phyloP scores from a whole-genome alignment of 225 moss, liverwort and hornwort genomes.

The Climacium dendroides region DNA sequence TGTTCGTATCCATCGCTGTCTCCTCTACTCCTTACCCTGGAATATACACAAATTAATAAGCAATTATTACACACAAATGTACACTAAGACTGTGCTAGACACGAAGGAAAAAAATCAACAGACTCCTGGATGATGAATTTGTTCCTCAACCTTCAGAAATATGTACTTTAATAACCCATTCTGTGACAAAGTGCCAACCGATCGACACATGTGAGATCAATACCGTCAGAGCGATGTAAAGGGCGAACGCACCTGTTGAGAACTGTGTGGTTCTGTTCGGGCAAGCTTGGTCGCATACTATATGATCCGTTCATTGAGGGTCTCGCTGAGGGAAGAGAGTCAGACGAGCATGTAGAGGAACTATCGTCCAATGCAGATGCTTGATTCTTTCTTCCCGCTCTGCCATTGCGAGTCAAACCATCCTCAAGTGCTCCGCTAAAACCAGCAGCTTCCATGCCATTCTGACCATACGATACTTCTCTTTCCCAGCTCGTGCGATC shows the following conservation, averaged over 20 bases:
- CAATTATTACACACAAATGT: neutral
- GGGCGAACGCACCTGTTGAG: conserved; percentile 43
- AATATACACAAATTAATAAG: neutral
- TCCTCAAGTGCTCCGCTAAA: conserved; percentile 88
- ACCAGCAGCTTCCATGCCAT: conserved; percentile 87
- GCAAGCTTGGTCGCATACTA: conserved; percentile 45
- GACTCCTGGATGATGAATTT: neutral
- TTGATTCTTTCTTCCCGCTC: conserved; percentile 68
- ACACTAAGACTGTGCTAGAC: neutral
- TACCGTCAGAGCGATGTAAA: neutral
- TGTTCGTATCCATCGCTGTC: conserved; percentile 69
- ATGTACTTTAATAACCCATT: neutral
- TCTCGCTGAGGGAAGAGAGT: conserved; percentile 83
- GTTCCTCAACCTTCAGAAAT: neutral
- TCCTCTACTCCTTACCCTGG: conserved; percentile 56
- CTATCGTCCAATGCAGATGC: conserved; percentile 79
- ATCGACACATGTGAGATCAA: neutral
- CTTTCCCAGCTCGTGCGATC: conserved; percentile 87
- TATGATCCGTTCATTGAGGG: conserved; percentile 67
- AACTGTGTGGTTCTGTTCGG: conserved; percentile 46
- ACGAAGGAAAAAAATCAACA: neutral
- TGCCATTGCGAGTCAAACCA: conserved; percentile 41
- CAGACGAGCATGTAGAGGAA: conserved; percentile 96
- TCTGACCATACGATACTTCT: conserved; percentile 69
- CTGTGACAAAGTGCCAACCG: neutral